Evolutionary conservation across 208 protist species (phyloP).

Genomic region (Tritrichomonas foetus): DNA sequence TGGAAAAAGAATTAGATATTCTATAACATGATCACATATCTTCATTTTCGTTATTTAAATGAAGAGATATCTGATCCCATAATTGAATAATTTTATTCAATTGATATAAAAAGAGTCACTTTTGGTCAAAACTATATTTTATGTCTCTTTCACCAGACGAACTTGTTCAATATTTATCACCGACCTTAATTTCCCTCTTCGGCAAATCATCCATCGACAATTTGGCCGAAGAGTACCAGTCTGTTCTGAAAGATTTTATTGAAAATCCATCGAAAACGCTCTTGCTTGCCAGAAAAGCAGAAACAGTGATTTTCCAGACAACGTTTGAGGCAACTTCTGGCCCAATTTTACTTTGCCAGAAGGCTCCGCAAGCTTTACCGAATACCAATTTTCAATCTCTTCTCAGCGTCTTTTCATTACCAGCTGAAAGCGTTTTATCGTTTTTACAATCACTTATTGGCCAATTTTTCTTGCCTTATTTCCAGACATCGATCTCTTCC

Average conservation of each 20-base stretch:
- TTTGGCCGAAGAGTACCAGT: background rate
- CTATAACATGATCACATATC: no score
- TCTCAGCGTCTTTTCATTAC: background rate
- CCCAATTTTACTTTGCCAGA: background rate
- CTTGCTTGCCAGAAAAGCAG: background rate
- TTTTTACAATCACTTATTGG: background rate
- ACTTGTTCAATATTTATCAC: slow-evolving; percentile 32
- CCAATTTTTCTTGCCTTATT: background rate
- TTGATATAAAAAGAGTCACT: no score
- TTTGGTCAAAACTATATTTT: no score
- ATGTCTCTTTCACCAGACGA: slow-evolving; percentile 18
- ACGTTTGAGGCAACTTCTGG: background rate
- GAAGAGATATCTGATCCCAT: no score
- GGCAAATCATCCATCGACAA: background rate
- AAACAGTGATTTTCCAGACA: background rate
- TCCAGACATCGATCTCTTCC: background rate
- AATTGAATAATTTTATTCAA: no score
- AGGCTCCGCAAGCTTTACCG: background rate
- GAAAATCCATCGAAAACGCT: background rate
- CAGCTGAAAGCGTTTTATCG: background rate
- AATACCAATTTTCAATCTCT: background rate
- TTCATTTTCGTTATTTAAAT: no score
- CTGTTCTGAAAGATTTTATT: background rate
- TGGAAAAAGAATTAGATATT: no score
- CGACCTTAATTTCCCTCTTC: background rate